Conservation (phyloP, 371 early-diverging fungal genomes). For the Mucor velutinosus region DNA sequence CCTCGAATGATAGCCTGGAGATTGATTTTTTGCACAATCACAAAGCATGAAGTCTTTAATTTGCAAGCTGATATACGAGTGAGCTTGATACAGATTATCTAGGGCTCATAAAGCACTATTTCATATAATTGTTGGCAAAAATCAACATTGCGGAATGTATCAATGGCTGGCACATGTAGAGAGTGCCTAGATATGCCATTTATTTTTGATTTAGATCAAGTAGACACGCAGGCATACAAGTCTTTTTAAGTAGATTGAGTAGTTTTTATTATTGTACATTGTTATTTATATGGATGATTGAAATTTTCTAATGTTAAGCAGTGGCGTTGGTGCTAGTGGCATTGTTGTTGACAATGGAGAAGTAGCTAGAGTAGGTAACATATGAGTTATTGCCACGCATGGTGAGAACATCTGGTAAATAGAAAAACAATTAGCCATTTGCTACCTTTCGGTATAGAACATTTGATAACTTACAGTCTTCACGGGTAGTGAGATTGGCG, state of each 20-base stretch:
- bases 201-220: neutral
- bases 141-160: neutral
- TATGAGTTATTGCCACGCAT: slow-evolving; percentile 2
- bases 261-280: neutral
- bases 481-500: slow-evolving; percentile 4
- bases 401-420: neutral
- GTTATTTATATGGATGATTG: neutral
- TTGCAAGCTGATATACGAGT: too few relatives aligned
- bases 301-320: neutral
- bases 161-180: neutral
- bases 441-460: neutral
- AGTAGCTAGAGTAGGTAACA: neutral
- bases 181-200: too few relatives aligned
- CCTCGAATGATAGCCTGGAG: too few relatives aligned
- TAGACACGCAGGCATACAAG: neutral
- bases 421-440: neutral
- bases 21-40: too few relatives aligned
- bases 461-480: slow-evolving; percentile 16
- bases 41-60: too few relatives aligned
- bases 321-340: neutral
- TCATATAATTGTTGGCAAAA: neutral
- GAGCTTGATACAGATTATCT: neutral
- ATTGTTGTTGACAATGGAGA: neutral
- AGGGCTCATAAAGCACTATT: neutral
- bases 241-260: neutral